Evolutionary conservation across 768 basidiomycete genomes (phyloP), one percentile per base, ranked within the genome.

Genomic region (Pleurotus tuber-regium): DNA sequence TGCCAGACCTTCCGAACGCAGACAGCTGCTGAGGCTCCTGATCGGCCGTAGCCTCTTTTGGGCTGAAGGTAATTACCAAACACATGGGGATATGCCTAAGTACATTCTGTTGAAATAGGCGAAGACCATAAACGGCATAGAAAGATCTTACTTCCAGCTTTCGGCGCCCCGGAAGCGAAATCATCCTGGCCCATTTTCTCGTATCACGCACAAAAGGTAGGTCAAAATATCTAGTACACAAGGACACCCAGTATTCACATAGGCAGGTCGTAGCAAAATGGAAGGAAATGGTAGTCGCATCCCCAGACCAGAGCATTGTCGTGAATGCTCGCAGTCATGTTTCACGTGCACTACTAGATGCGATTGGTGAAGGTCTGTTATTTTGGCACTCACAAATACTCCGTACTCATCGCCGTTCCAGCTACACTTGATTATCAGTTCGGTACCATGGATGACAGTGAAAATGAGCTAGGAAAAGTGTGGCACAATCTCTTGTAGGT

Each of bases 391-490:
- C n/a, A n/a, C n/a, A n/a, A n/a, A n/a, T n/a, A n/a, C n/a, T n/a
- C n/a, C n/a, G n/a, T n/a, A n/a, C n/a, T n/a, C n/a, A n/a, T n/a
- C n/a, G n/a, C n/a, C n/a, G n/a, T n/a, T n/a, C n/a, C 43, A 78
- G 76, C 76, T 50, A 75, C 75, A 1, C 76, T 78, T 63, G 80
- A 81, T 57, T 80, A 80, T 59, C 73, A 80, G 12, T 80, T 84
- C 50, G 79, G 79, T 19, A 75, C 76, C 0, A 59, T 82, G 19
- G 66, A 72, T 10, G 66, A 78, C 49, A 59, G 66, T 1, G 70
- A 78, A 36, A 80, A n/a, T 79, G 59, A 72, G 74, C 52, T 76
- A 82, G 36, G 77, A 74, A 64, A 71, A 74, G 54, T 50, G 70
- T 64, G 19, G 6, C 19, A n/a, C 35, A 36, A 14, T 41, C 43